Conservation (phyloP, 2,329 filamentous ascomycete genomes). For the Aureobasidium namibiae region DNA sequence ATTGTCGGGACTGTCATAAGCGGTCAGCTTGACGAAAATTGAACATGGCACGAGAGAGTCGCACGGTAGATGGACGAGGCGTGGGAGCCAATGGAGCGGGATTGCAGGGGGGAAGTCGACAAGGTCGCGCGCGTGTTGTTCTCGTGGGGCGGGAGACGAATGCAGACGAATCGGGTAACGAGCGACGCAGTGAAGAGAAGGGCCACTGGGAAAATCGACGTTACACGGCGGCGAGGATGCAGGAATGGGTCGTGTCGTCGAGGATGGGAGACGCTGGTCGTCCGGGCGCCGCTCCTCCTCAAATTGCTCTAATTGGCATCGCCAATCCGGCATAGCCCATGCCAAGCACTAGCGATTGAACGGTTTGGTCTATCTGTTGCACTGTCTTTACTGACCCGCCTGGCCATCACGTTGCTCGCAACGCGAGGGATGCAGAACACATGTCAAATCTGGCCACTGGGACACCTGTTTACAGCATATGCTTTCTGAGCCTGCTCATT, state of each 20-base stretch:
- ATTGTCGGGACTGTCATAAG: constrained; percentile 10
- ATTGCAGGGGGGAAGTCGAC: not conserved
- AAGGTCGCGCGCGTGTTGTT: constrained; percentile 9
- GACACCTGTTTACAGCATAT: not conserved
- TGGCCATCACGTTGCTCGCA: not conserved
- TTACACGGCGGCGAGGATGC: constrained; percentile 12
- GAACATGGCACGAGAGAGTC: not conserved
- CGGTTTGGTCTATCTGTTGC: constrained; percentile 1
- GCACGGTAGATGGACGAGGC: constrained; percentile 1
- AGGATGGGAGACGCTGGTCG: not conserved
- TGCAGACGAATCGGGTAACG: constrained; percentile 10
- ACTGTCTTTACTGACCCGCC: constrained; percentile 3
- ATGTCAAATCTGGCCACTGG: not conserved
- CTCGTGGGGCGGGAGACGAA: constrained; percentile 8
- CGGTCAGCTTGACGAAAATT: constrained; percentile 12
- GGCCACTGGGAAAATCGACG: constrained; percentile 3
- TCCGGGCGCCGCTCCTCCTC: not conserved
- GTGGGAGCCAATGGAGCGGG: constrained; percentile 13
- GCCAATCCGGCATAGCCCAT: not conserved
- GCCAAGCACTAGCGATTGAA: not conserved
- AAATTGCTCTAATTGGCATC: not conserved
- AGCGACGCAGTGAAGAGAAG: constrained; percentile 11
- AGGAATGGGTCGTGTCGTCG: constrained; percentile 8
- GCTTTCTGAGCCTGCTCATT: not conserved
- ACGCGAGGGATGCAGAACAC: not conserved